Percentiles rank a stretch among this genome's conserved stretches.
phyloP scores from a whole-genome alignment of 805 yeast species.

The Cyberlindnera mrakii region DNA sequence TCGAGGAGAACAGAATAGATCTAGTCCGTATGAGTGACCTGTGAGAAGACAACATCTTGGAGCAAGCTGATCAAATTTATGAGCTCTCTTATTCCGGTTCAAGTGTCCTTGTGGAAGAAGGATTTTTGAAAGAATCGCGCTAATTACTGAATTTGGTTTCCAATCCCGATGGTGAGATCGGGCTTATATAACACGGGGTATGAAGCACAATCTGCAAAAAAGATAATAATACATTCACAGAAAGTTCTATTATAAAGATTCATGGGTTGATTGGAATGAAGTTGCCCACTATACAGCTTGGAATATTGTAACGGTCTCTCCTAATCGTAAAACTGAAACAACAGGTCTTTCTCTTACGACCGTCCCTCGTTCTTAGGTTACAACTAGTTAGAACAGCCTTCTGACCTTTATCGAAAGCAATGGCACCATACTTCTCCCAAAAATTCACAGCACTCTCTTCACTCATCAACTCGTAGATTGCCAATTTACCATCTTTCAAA shows the following conservation, averaged over 20 bases:
- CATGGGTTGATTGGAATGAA: constrained; percentile 68
- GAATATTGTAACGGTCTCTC: constrained; percentile 89
- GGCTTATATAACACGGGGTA: background rate
- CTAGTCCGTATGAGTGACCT: too few relatives aligned
- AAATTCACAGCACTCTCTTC: constrained; percentile 95
- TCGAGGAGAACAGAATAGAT: too few relatives aligned
- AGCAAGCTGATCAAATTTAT: too few relatives aligned
- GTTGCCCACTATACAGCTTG: constrained; percentile 93
- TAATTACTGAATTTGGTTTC: too few relatives aligned
- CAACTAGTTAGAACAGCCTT: constrained; percentile 93
- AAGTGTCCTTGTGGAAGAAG: too few relatives aligned
- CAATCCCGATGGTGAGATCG: too few relatives aligned
- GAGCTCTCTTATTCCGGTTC: too few relatives aligned
- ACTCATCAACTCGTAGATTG: constrained; percentile 89
- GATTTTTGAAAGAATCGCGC: too few relatives aligned
- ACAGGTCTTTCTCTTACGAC: constrained; percentile 73
- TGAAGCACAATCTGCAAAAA: background rate
- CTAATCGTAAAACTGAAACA: constrained; percentile 93
- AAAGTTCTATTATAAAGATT: background rate
- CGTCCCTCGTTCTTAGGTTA: constrained; percentile 76
- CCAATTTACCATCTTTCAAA: constrained; percentile 83
- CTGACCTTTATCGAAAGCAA: constrained; percentile 93
- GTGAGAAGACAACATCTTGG: too few relatives aligned
- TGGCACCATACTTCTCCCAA: constrained; percentile 96
- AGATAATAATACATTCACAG: background rate